A percentile compares a stretch with the other conserved stretches of the same genome.
Evolutionary conservation across 768 basidiomycete genomes (phyloP).

Genomic region (Kwoniella bestiolae): DNA sequence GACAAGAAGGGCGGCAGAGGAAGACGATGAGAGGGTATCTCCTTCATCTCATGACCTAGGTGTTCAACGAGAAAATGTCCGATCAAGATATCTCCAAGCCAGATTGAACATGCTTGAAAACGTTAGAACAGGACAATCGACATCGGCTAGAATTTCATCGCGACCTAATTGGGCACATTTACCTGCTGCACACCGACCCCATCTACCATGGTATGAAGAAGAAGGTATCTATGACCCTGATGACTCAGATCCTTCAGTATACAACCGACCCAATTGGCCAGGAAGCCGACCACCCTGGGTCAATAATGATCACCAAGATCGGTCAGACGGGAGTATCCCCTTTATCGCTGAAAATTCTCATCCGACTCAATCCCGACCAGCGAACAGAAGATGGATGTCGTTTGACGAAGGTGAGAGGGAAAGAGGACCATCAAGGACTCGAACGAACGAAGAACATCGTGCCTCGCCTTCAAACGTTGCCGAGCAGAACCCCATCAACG

Average conservation of each 20-base stretch:
- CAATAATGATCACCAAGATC: not conserved
- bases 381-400: conserved; percentile 22
- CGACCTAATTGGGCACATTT: not conserved
- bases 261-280: not conserved
- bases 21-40: not conserved
- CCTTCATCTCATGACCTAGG: not conserved
- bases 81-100: conserved; percentile 14
- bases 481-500: not conserved
- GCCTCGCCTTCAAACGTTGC: no score
- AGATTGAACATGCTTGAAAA: conserved; percentile 11
- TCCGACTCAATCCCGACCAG: conserved; percentile 7
- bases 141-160: not conserved
- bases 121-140: not conserved
- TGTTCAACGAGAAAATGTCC: not conserved
- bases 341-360: not conserved
- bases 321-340: not conserved
- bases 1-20: not conserved
- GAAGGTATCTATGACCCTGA: not conserved
- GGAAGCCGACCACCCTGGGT: not conserved
- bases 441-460: not conserved
- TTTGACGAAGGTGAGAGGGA: conserved; percentile 22
- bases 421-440: not conserved
- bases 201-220: not conserved
- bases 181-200: not conserved
- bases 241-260: not conserved